A percentile compares a stretch with the other conserved stretches of the same genome.
Evolutionary conservation across 1,284 basidiomycete species (phyloP).

Genomic region (Malassezia psittaci): DNA sequence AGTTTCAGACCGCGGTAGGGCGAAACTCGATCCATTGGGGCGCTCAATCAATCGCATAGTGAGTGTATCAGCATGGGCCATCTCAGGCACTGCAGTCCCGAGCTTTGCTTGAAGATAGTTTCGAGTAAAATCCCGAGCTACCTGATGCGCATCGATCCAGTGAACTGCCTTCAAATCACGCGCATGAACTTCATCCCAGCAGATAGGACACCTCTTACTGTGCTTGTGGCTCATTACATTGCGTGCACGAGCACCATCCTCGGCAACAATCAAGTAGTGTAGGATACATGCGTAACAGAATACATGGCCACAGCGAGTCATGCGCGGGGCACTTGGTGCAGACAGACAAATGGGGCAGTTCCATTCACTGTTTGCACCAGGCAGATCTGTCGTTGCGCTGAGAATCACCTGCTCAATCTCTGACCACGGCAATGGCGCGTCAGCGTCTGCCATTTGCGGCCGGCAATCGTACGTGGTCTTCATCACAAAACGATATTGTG

Average conservation of each 20-base stretch:
- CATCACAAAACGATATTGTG: conserved; percentile 45
- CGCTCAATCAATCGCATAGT: conserved; percentile 79
- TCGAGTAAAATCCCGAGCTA: conserved; percentile 20
- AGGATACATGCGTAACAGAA: conserved; percentile 47
- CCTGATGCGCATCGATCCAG: conserved; percentile 48
- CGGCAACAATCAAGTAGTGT: conserved; percentile 62
- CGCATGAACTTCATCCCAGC: conserved; percentile 83
- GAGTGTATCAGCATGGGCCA: conserved; percentile 53
- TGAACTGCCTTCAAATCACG: conserved; percentile 83
- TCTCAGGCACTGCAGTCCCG: conserved; percentile 22
- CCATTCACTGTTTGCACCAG: background rate
- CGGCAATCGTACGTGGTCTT: conserved; percentile 45
- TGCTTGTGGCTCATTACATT: conserved; percentile 7
- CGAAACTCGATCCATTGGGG: conserved; percentile 88
- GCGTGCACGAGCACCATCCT: conserved; percentile 11
- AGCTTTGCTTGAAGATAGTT: conserved; percentile 19
- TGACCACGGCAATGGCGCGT: conserved; percentile 50
- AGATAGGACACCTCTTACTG: conserved; percentile 67
- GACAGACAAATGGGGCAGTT: conserved; percentile 89
- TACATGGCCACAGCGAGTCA: conserved; percentile 95
- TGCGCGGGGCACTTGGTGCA: conserved; percentile 77
- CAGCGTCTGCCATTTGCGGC: conserved; percentile 38
- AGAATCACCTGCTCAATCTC: conserved; percentile 91
- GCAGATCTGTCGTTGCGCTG: conserved; percentile 56
- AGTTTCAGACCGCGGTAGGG: conserved; percentile 75